A percentile compares a stretch with the other conserved stretches of the same genome.
phyloP scores from a whole-genome alignment of 495 filamentous ascomycete species.

The Trichodelitschia bisporula region DNA sequence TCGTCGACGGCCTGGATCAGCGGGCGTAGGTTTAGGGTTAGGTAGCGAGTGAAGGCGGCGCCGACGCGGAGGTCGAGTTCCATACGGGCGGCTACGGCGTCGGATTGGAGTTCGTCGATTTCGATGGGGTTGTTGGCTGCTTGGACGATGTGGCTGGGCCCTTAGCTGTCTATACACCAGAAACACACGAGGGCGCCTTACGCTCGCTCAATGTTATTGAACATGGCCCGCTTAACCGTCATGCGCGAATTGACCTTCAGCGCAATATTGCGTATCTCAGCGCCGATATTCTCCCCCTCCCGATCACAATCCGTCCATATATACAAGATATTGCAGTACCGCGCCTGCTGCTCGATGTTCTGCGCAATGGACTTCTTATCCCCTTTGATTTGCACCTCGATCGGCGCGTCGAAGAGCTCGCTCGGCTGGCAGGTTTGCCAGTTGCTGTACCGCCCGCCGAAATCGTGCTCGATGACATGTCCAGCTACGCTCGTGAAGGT shows the following conservation, averaged over 20 bases:
- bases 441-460: constrained; percentile 37
- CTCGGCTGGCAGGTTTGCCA: constrained; percentile 66
- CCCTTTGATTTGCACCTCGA: constrained; percentile 38
- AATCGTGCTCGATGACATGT: constrained; percentile 55
- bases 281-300: constrained; percentile 88
- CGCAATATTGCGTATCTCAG: constrained; percentile 73
- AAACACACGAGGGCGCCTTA: constrained; percentile 18
- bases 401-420: constrained; percentile 59
- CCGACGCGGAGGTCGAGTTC: constrained; percentile 86
- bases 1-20: constrained; percentile 30
- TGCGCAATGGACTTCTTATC: constrained; percentile 57
- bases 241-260: constrained; percentile 43
- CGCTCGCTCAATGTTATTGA: constrained; percentile 91
- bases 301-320: constrained; percentile 99
- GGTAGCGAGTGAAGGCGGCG: constrained; percentile 73
- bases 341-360: constrained; percentile 64
- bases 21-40: constrained; percentile 45
- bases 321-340: constrained; percentile 41
- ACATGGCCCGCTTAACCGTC: constrained; percentile 62
- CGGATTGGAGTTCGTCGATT: constrained; percentile 66
- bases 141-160: constrained; percentile 45
- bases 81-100: constrained; percentile 71
- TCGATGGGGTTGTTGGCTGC: constrained; percentile 54
- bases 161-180: constrained; percentile 7
- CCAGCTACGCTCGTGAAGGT: constrained; percentile 84